Conservation (phyloP, 1,284 basidiomycete species). For the Sporisorium sorghi region DNA sequence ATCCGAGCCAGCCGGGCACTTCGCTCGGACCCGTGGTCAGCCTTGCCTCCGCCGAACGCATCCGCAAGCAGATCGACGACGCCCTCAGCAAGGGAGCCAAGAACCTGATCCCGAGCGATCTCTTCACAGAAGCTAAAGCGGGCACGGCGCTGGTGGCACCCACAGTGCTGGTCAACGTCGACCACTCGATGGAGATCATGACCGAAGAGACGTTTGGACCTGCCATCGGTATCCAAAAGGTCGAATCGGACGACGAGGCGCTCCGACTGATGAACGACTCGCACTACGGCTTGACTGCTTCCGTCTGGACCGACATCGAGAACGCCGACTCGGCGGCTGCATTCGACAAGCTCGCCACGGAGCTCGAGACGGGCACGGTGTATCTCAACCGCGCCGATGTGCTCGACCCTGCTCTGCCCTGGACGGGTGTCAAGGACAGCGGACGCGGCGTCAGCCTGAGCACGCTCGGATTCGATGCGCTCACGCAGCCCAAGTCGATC, state of each 20-base stretch:
- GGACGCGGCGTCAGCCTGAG: constrained; percentile 90
- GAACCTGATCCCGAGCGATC: constrained; percentile 51
- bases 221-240: constrained; percentile 88
- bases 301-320: constrained; percentile 83
- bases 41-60: constrained; percentile 82
- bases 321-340: constrained; percentile 76
- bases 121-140: constrained; percentile 76
- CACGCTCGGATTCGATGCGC: constrained; percentile 76
- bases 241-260: constrained; percentile 84
- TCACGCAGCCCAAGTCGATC: constrained; percentile 53
- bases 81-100: constrained; percentile 71
- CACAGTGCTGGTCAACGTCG: constrained; percentile 85
- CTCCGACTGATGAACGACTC: constrained; percentile 93
- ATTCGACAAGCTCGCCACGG: constrained; percentile 79
- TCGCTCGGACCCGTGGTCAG: constrained; percentile 92
- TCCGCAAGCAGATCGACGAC: constrained; percentile 85
- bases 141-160: constrained; percentile 88
- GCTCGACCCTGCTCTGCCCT: constrained; percentile 89
- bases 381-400: constrained; percentile 81
- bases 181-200: constrained; percentile 95
- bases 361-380: constrained; percentile 88
- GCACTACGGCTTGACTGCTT: constrained; percentile 91
- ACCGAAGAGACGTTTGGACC: constrained; percentile 79
- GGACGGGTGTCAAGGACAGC: constrained; percentile 93
- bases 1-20: constrained; percentile 80